Percentiles rank a stretch among this genome's conserved stretches.
Evolutionary conservation across 352 stramenopile genomes (phyloP).

Genomic region (Globisporangium middletonii): DNA sequence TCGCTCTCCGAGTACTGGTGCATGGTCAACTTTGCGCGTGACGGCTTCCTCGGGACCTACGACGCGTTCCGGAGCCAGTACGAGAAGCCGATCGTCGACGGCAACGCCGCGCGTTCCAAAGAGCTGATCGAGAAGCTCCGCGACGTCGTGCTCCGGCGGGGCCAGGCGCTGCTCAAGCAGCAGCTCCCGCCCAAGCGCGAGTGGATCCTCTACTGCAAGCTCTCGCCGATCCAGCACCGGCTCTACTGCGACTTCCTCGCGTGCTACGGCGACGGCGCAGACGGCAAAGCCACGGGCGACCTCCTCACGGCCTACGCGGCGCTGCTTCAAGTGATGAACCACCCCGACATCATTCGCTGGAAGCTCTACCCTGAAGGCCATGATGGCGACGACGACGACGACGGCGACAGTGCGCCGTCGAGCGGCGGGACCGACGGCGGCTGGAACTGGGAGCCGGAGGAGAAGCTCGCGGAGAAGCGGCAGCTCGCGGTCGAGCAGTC

Average conservation of each 20-base stretch:
- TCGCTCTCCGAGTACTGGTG: slow-evolving; percentile 91
- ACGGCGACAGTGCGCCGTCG: slow-evolving; percentile 21
- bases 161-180: slow-evolving; percentile 49
- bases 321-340: slow-evolving; percentile 84
- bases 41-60: slow-evolving; percentile 63
- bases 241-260: slow-evolving; percentile 79
- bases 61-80: slow-evolving; percentile 74
- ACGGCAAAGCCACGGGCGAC: slow-evolving; percentile 39
- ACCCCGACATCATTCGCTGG: slow-evolving; percentile 81
- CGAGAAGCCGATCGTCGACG: slow-evolving; percentile 78
- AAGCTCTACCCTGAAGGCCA: slow-evolving; percentile 44
- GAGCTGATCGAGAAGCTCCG: slow-evolving; percentile 65
- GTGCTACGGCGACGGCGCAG: slow-evolving; percentile 31
- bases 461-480: slow-evolving; percentile 48
- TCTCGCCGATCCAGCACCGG: slow-evolving; percentile 69
- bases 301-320: slow-evolving; percentile 75
- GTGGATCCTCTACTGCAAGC: slow-evolving; percentile 85
- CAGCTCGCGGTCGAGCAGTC: slow-evolving; percentile 36
- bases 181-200: slow-evolving; percentile 81
- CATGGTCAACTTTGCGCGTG: slow-evolving; percentile 87
- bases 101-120: slow-evolving; percentile 41
- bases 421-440: slow-evolving; percentile 17
- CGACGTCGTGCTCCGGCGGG: slow-evolving; percentile 67
- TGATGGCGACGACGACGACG: slow-evolving; percentile 27
- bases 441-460: slow-evolving; percentile 67